Evolutionary conservation across 768 basidiomycete genomes (phyloP).

Genomic region (Suillus spraguei): DNA sequence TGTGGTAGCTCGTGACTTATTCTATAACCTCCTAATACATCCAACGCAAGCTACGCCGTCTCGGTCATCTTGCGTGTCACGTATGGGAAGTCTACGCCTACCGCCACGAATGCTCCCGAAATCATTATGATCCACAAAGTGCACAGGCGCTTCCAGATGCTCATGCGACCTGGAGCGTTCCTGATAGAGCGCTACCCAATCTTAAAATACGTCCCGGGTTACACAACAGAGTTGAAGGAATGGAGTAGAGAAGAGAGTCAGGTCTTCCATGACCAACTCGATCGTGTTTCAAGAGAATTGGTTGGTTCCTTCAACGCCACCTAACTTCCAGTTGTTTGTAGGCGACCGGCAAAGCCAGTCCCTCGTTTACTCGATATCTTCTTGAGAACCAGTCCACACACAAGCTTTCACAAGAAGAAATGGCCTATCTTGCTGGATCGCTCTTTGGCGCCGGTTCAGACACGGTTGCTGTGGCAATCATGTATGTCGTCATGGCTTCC

Average conservation of each 20-base stretch:
- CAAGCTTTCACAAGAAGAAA: slow-evolving; percentile 52
- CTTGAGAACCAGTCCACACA: slow-evolving; percentile 49
- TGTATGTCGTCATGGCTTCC: slow-evolving; percentile 55
- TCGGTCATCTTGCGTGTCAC: slow-evolving; percentile 36
- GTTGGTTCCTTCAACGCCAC: slow-evolving; percentile 28
- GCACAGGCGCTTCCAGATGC: slow-evolving; percentile 36
- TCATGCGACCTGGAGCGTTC: slow-evolving; percentile 38
- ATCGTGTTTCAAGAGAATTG: slow-evolving; percentile 46
- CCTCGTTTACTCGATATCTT: slow-evolving; percentile 58
- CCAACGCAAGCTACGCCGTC: slow-evolving; percentile 30
- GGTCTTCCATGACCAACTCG: slow-evolving; percentile 56
- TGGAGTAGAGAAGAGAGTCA: slow-evolving; percentile 59
- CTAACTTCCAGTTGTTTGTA: slow-evolving; percentile 13
- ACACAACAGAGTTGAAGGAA: slow-evolving; percentile 52
- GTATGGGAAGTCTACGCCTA: slow-evolving; percentile 37
- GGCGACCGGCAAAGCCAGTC: slow-evolving; percentile 26
- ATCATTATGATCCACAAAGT: slow-evolving; percentile 36
- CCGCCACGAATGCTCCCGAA: slow-evolving; percentile 29
- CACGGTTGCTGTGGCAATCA: slow-evolving; percentile 63
- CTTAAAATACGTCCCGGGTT: slow-evolving; percentile 59
- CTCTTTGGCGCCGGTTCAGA: slow-evolving; percentile 71
- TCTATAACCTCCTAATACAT: slow-evolving; percentile 33
- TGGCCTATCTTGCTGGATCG: slow-evolving; percentile 61
- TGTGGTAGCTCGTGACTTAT: slow-evolving; percentile 46
- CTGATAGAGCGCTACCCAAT: slow-evolving; percentile 40